Evolutionary conservation across 176 grass and related monocot species (phyloP).

Genomic region (Otatea glauca): DNA sequence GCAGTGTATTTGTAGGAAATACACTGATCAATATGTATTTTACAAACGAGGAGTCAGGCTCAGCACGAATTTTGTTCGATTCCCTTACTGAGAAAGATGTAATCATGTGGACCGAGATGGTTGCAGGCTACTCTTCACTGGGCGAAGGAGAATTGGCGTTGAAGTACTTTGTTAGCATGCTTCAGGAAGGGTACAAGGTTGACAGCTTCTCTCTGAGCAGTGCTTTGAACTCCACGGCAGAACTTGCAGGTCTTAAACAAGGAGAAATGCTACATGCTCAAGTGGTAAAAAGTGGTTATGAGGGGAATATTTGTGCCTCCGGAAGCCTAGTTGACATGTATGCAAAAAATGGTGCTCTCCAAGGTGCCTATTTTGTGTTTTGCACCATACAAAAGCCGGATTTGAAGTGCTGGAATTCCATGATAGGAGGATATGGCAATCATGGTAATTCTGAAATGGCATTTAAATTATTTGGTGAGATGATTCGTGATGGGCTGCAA

Average conservation of each 20-base stretch:
- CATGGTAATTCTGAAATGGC: conserved; percentile 68
- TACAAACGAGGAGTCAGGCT: conserved; percentile 55
- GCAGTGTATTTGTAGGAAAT: conserved; percentile 70
- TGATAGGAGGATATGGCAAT: conserved; percentile 81
- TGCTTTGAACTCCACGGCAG: conserved; percentile 65
- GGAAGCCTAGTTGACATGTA: conserved; percentile 94
- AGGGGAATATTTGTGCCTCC: conserved; percentile 72
- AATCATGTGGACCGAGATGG: conserved; percentile 97
- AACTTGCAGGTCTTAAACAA: conserved; percentile 72
- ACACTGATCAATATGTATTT: conserved; percentile 97
- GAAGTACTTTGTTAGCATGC: conserved; percentile 72
- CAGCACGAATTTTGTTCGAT: conserved; percentile 65
- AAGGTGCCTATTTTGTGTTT: conserved; percentile 60
- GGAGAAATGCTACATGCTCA: conserved; percentile 80
- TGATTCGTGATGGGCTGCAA: conserved; percentile 61
- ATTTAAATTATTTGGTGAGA: conserved; percentile 78
- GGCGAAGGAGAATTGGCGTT: conserved; percentile 76
- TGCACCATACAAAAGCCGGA: conserved; percentile 57
- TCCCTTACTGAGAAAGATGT: conserved; percentile 66
- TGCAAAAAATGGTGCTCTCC: conserved; percentile 69
- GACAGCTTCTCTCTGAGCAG: conserved; percentile 93
- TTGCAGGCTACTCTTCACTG: conserved; percentile 70
- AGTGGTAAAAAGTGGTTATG: conserved; percentile 69
- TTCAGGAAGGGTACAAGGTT: conserved; percentile 65
- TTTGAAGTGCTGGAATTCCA: conserved; percentile 94